Base-by-base conservation (phyloP, 2,329 filamentous ascomycete species). In the Stylonectria norvegica region DNA sequence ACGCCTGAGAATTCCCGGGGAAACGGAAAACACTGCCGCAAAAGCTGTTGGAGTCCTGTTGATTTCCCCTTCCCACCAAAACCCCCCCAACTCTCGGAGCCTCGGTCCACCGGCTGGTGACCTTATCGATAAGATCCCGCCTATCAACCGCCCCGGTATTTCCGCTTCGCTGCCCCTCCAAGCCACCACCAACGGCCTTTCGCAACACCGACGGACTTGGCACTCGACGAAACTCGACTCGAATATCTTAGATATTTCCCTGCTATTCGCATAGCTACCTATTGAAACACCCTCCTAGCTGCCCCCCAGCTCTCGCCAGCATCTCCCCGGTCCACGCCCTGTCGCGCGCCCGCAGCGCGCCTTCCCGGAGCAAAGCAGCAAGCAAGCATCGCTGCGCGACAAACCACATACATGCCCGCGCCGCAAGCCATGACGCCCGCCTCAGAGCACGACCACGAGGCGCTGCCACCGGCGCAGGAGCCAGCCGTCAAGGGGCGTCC, bases 41-140 rank as follows among this genome's bases (percentile, higher is more conserved):
- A n/a, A n/a, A n/a, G n/a, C n/a, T n/a, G n/a, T n/a, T n/a, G n/a
- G n/a, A n/a, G n/a, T n/a, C n/a, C n/a, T n/a, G n/a, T n/a, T n/a
- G n/a, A 28, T 8, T 16, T 15, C 25, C 19, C 32, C 10, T 15
- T 23, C 35, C 15, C 7, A 20, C 37, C 16, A 27, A 20, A 39
- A 36, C n/a, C 15, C 7, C 9, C 37, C 32, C 16, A 34, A 34
- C 12, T 22, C 22, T 42, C 30, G 36, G 38, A 48, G 46, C 55
- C 55, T 57, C 55, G 55, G 55, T 38, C 50, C 48, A 56, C 45
- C 54, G 54, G 54, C 50, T 52, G 14, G 27, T 14, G 27, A 8
- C 1, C 25, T 36, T 36, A 41, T 34, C 38, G 38, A 40, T 36
- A 34, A 38, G 38, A 30, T 6, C 8, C 33, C 36, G 34, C 25